Percentiles rank a stretch among this genome's conserved stretches.
Evolutionary conservation across 352 stramenopile genomes (phyloP).

Genomic region (Globisporangium yorkense): DNA sequence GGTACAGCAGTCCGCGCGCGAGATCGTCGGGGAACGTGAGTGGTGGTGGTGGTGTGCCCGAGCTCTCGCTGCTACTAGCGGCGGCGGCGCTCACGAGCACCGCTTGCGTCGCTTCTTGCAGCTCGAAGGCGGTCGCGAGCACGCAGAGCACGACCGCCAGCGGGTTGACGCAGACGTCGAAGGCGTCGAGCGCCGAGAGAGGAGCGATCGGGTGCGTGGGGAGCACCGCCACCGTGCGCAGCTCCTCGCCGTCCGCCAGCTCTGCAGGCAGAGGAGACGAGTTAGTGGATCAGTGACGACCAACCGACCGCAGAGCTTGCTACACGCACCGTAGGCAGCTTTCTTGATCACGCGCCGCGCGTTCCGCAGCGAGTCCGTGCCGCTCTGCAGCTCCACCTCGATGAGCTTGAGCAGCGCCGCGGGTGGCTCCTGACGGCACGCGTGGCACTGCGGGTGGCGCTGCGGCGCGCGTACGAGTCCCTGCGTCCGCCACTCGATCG

Average conservation of each 20-base stretch:
- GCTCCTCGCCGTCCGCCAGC: slow-evolving; percentile 3
- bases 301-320: too few species aligned
- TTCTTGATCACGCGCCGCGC: slow-evolving; percentile 8
- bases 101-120: too few species aligned
- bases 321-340: slow-evolving; percentile 3
- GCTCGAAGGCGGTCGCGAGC: slow-evolving; percentile 4
- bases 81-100: neutral
- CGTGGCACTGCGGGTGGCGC: neutral
- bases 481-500: slow-evolving; percentile 9
- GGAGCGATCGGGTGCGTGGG: neutral
- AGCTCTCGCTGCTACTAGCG: neutral
- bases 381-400: slow-evolving; percentile 33
- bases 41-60: neutral
- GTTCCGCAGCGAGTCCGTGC: neutral
- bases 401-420: slow-evolving; percentile 16
- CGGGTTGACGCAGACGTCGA: slow-evolving; percentile 12
- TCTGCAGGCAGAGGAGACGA: neutral
- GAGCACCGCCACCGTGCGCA: slow-evolving; percentile 11
- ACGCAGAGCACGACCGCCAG: slow-evolving; percentile 7
- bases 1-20: slow-evolving; percentile 23
- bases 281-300: too few species aligned
- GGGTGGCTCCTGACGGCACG: slow-evolving; percentile 10
- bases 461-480: neutral
- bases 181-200: slow-evolving; percentile 3
- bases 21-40: slow-evolving; percentile 1